Percentiles rank a stretch among this genome's conserved stretches.
Evolutionary conservation across 2,329 filamentous ascomycete genomes (phyloP).

Genomic region (Phymatotrichopsis omnivora): DNA sequence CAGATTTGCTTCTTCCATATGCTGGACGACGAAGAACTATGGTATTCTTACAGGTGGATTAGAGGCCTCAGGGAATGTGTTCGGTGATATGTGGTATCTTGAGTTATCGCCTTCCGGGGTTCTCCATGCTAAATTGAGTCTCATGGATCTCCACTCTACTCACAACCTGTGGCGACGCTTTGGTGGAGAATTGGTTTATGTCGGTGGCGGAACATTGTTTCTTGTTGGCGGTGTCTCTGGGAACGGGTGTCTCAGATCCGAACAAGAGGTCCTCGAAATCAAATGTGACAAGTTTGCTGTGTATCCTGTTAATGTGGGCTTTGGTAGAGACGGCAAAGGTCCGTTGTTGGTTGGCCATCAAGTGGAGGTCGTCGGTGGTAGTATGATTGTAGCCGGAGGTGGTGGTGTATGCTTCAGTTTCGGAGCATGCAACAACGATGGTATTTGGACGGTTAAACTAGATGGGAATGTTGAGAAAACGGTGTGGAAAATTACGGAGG

Average conservation of each 20-base stretch:
- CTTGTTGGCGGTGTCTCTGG: slow-evolving; percentile 30
- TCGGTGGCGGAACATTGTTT: slow-evolving; percentile 22
- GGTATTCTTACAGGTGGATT: slow-evolving; percentile 69
- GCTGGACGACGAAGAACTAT: slow-evolving; percentile 27
- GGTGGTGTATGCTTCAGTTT: slow-evolving; percentile 87
- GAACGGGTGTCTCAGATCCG: slow-evolving; percentile 16
- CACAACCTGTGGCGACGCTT: slow-evolving; percentile 37
- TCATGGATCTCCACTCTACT: slow-evolving; percentile 21
- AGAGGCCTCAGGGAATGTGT: slow-evolving; percentile 50
- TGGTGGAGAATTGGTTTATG: slow-evolving; percentile 43
- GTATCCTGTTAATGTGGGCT: slow-evolving; percentile 15
- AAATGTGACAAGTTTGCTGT: slow-evolving; percentile 23
- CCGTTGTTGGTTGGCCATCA: slow-evolving; percentile 66
- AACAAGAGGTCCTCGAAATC: slow-evolving; percentile 24
- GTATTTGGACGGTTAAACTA: slow-evolving; percentile 39
- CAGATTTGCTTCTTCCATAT: slow-evolving; percentile 48
- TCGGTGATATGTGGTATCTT: slow-evolving; percentile 57
- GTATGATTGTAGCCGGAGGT: slow-evolving; percentile 52
- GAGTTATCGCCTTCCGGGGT: too few species aligned
- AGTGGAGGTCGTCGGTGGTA: slow-evolving; percentile 40
- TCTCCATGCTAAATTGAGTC: slow-evolving; percentile 21
- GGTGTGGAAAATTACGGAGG: slow-evolving; percentile 19
- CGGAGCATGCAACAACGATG: slow-evolving; percentile 71
- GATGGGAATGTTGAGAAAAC: slow-evolving; percentile 18
- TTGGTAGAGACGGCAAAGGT: slow-evolving; percentile 35